phyloP scores from a whole-genome alignment of 495 filamentous ascomycete species.

The Lentithecium fluviatile region DNA sequence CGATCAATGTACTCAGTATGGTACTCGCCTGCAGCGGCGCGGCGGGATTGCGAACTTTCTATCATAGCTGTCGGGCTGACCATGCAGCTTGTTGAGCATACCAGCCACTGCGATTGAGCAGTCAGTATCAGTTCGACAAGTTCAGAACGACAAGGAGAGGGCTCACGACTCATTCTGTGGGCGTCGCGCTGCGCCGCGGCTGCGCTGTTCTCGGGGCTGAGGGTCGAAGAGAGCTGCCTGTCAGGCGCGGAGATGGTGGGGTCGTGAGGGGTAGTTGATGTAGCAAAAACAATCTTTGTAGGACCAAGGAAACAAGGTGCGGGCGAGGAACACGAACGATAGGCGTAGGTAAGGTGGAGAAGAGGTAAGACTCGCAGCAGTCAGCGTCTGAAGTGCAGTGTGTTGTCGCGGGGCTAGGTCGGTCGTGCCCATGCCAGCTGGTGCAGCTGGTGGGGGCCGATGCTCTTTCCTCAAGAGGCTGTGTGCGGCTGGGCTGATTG shows the following conservation, averaged over 20 bases:
- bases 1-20: conserved; percentile 32
- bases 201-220: conserved; percentile 24
- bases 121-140: neutral
- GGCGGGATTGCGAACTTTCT: conserved; percentile 68
- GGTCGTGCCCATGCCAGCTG: neutral
- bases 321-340: neutral
- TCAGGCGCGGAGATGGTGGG: conserved; percentile 12
- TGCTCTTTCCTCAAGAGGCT: conserved; percentile 1
- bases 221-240: conserved; percentile 23
- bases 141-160: neutral
- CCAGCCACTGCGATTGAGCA: conserved; percentile 61
- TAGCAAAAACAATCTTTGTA: neutral
- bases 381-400: neutral
- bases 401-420: neutral
- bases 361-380: conserved; percentile 1
- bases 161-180: conserved; percentile 34
- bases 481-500: neutral
- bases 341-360: neutral
- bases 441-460: conserved; percentile 13
- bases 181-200: conserved; percentile 1
- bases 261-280: conserved; percentile 7
- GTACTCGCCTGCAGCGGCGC: conserved; percentile 15
- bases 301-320: no score
- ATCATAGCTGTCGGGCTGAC: conserved; percentile 97
- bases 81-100: conserved; percentile 97